Conservation (phyloP, 2,329 filamentous ascomycete genomes). For the Colletotrichum aenigma region DNA sequence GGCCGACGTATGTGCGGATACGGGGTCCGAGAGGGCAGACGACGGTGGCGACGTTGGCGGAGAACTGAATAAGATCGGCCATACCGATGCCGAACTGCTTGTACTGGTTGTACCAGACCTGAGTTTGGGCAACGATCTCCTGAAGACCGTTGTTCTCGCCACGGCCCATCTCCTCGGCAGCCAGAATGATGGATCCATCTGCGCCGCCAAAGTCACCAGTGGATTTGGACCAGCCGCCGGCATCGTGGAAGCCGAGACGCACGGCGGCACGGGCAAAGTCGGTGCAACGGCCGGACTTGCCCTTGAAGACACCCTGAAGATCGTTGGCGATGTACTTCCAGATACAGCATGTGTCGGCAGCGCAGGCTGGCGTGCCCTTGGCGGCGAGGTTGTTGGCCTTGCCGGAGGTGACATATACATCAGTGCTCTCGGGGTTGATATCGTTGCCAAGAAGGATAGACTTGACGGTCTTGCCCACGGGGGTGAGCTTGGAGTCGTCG, state of each 20-base stretch:
- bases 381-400: slow-evolving; percentile 18
- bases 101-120: slow-evolving; percentile 44
- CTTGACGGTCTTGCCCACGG: slow-evolving; percentile 39
- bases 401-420: slow-evolving; percentile 8
- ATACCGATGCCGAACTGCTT: slow-evolving; percentile 41
- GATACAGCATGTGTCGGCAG: slow-evolving; percentile 46
- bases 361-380: slow-evolving; percentile 31
- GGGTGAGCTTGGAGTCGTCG: slow-evolving; percentile 32
- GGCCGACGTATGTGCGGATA: slow-evolving; percentile 56
- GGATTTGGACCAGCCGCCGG: slow-evolving; percentile 45
- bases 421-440: slow-evolving; percentile 26
- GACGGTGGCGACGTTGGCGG: slow-evolving; percentile 52
- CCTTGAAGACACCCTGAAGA: slow-evolving; percentile 38
- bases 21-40: slow-evolving; percentile 49
- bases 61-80: slow-evolving; percentile 61
- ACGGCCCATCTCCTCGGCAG: slow-evolving; percentile 36
- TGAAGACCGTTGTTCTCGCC: slow-evolving; percentile 52
- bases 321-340: slow-evolving; percentile 47
- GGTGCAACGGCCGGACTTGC: slow-evolving; percentile 43
- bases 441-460: slow-evolving; percentile 36
- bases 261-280: slow-evolving; percentile 46
- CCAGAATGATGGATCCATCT: slow-evolving; percentile 48
- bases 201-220: slow-evolving; percentile 42
- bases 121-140: slow-evolving; percentile 43
- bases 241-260: slow-evolving; percentile 53